Evolutionary conservation across 2,329 filamentous ascomycete species (phyloP).

Genomic region (Neonectria faginata): DNA sequence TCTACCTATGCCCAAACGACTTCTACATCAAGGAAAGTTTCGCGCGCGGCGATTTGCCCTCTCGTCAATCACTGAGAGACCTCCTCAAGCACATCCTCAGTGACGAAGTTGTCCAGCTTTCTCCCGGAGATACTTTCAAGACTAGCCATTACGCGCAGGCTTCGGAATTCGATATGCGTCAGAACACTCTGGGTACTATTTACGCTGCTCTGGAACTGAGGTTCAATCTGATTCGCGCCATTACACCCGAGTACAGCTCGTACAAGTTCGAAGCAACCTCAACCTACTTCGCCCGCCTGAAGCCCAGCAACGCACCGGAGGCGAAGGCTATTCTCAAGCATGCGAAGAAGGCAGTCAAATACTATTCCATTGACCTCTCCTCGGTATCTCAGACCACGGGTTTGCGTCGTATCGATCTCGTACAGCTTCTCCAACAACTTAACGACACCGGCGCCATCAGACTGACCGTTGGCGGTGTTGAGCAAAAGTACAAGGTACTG

Average conservation of each 20-base stretch:
- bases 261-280: conserved; percentile 62
- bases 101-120: conserved; percentile 38
- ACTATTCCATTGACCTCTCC: conserved; percentile 62
- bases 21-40: conserved; percentile 70
- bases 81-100: conserved; percentile 66
- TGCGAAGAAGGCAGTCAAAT: conserved; percentile 56
- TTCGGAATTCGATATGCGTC: conserved; percentile 65
- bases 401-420: conserved; percentile 58
- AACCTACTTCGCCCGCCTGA: conserved; percentile 48
- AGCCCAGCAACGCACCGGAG: conserved; percentile 54
- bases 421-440: conserved; percentile 67
- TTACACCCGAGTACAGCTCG: conserved; percentile 66
- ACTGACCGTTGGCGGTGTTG: conserved; percentile 63
- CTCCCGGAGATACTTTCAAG: conserved; percentile 47
- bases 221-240: conserved; percentile 66
- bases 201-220: conserved; percentile 71
- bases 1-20: conserved; percentile 68
- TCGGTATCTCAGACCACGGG: conserved; percentile 46
- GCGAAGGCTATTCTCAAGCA: conserved; percentile 57
- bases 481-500: conserved; percentile 65
- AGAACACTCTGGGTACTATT: conserved; percentile 62
- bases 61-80: conserved; percentile 58
- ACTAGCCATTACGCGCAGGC: conserved; percentile 59
- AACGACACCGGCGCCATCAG: conserved; percentile 62
- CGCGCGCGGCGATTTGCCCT: conserved; percentile 69